phyloP scores from a whole-genome alignment of 768 basidiomycete genomes.

The Boletus sp. region DNA sequence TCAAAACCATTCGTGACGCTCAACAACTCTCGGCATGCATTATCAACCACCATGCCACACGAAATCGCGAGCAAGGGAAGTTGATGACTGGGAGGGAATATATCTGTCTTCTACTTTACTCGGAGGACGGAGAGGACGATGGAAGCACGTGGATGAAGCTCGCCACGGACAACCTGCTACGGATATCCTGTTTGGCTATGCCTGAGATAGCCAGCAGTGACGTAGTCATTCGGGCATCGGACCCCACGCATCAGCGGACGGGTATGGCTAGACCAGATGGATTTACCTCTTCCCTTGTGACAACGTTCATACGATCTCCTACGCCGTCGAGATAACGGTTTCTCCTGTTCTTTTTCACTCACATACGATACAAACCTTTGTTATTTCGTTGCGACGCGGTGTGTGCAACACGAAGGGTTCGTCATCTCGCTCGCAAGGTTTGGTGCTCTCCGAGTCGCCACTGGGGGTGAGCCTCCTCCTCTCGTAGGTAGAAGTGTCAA shows the following conservation, averaged over 20 bases:
- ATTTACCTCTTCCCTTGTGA: not conserved
- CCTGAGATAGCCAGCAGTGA: not conserved
- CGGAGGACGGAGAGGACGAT: not conserved
- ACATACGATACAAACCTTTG: not conserved
- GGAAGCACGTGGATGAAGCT: slow-evolving; percentile 3
- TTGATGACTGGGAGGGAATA: not conserved
- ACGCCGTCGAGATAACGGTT: not conserved
- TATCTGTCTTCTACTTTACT: slow-evolving; percentile 6
- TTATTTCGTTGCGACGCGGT: not conserved
- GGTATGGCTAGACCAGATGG: not conserved
- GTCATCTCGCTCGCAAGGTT: not conserved
- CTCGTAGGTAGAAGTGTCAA: too few species aligned
- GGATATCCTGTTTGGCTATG: not conserved
- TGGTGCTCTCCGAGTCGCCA: not conserved
- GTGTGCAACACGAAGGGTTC: not conserved
- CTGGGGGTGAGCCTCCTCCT: too few species aligned
- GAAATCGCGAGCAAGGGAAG: not conserved
- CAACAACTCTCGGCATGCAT: slow-evolving; percentile 4
- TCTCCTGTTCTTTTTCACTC: not conserved
- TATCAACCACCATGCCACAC: slow-evolving; percentile 1
- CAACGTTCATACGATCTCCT: not conserved
- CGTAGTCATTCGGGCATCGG: too few species aligned
- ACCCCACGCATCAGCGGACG: not conserved
- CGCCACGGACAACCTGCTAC: slow-evolving; percentile 1
- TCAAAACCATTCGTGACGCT: not conserved